These are phyloP conservation scores for Phytomonas sp. DNA, from an alignment of 208 protist genomes.

Conservation along the genomic window DNA sequence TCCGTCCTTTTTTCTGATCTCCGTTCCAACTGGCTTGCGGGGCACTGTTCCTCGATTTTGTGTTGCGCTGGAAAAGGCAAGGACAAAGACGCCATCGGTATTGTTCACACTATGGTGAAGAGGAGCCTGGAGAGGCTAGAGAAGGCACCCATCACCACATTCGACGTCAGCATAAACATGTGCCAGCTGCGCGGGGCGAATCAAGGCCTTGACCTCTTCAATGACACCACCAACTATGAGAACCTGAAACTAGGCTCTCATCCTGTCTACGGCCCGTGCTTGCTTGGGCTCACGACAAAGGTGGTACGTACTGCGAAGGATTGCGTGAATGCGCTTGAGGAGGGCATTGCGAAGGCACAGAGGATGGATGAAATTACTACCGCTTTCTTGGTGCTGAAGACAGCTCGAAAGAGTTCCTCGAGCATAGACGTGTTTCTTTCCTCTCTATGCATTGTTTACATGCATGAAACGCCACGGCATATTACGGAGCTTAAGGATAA, in stretches of 20 bases:
- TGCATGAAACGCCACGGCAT: constrained; percentile 34
- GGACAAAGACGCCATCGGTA: constrained; percentile 19
- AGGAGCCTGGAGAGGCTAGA: constrained; percentile 36
- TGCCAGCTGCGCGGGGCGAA: constrained; percentile 29
- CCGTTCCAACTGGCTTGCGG: constrained; percentile 62
- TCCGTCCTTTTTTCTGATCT: constrained; percentile 66
- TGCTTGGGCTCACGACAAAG: constrained; percentile 45
- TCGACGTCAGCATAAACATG: constrained; percentile 64
- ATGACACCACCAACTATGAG: constrained; percentile 18
- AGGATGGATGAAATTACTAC: constrained; percentile 45
- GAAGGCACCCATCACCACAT: constrained; percentile 35
- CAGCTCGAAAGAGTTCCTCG: constrained; percentile 38
- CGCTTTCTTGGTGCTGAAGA: constrained; percentile 68
- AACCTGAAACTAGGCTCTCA: constrained; percentile 48
- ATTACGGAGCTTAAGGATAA: constrained; percentile 62
- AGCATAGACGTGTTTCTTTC: constrained; percentile 63
- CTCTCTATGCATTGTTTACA: constrained; percentile 52
- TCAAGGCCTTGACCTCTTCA: background rate
- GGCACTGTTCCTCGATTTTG: constrained; percentile 60
- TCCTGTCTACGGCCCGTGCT: constrained; percentile 67
- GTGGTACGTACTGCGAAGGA: constrained; percentile 25
- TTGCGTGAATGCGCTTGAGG: constrained; percentile 34
- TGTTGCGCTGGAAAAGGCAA: constrained; percentile 39
- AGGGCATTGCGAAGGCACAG: constrained; percentile 31
- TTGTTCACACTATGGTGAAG: constrained; percentile 34